Conservation (phyloP, 106 monocot genomes). For the Phalaenopsis equestris region DNA sequence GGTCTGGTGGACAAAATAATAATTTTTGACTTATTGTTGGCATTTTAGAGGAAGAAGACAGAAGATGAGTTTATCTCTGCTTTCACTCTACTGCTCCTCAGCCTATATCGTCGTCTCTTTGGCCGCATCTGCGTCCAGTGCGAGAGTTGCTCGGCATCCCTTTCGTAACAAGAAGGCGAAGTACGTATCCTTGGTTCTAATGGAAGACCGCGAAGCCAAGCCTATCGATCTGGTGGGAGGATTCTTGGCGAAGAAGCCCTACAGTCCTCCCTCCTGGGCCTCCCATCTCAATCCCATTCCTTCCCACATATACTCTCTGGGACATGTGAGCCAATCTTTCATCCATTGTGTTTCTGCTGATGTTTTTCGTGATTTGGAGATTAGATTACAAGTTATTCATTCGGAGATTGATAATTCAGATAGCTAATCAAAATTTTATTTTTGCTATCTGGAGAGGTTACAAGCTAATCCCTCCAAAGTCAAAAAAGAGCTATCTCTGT, state of each 20-base stretch:
- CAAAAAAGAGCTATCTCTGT: too few relatives aligned
- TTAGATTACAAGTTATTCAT: background rate
- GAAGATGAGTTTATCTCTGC: background rate
- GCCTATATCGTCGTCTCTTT: background rate
- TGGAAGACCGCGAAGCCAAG: constrained; percentile 12
- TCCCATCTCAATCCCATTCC: constrained; percentile 24
- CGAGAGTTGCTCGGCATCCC: background rate
- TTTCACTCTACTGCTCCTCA: background rate
- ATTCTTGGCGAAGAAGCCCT: constrained; percentile 18
- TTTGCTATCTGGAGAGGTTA: background rate
- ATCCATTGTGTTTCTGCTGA: background rate
- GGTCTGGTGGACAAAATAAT: background rate
- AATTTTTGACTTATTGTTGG: background rate
- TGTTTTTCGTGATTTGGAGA: background rate
- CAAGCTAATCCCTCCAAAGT: background rate
- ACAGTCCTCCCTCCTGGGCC: constrained; percentile 17
- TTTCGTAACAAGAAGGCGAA: background rate
- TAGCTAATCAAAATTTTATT: background rate
- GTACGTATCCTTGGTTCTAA: constrained; percentile 8
- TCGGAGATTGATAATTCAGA: background rate
- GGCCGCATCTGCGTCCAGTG: background rate
- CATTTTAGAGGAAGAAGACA: background rate
- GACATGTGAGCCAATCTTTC: constrained; percentile 8
- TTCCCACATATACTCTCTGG: constrained; percentile 18
- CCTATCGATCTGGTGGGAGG: constrained; percentile 6